Evolutionary conservation across 2,329 filamentous ascomycete genomes (phyloP).

Genomic region (Colletotrichum aenigma): DNA sequence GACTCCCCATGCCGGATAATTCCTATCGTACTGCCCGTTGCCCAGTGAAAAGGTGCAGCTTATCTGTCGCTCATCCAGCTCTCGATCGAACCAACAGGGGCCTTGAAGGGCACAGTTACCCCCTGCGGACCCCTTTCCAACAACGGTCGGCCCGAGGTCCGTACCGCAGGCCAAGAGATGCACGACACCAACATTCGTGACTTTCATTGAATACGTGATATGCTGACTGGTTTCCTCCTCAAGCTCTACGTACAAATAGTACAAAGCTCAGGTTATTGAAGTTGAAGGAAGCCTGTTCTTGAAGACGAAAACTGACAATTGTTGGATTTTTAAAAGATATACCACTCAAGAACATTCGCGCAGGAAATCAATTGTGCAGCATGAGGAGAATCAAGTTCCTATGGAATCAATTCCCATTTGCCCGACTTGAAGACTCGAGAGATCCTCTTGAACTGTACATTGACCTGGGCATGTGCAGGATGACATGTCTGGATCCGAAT

Average conservation of each 20-base stretch:
- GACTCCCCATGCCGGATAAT: background rate
- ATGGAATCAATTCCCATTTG: no score
- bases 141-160: background rate
- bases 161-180: background rate
- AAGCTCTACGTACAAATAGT: background rate
- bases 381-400: no score
- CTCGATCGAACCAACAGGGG: background rate
- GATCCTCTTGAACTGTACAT: no score
- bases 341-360: no score
- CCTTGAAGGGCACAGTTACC: background rate
- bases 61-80: background rate
- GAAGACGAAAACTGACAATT: no score
- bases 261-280: background rate
- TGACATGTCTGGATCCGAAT: background rate
- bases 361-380: no score
- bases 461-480: background rate
- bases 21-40: background rate
- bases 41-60: background rate
- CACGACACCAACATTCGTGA: background rate
- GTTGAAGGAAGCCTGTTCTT: background rate
- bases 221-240: background rate
- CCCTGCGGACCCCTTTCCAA: background rate
- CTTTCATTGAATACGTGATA: no score
- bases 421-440: no score
- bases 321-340: no score